These are phyloP conservation scores for Trichophyton rubrum DNA, from an alignment of 2,329 filamentous ascomycete genomes.

Conservation along the genomic window DNA sequence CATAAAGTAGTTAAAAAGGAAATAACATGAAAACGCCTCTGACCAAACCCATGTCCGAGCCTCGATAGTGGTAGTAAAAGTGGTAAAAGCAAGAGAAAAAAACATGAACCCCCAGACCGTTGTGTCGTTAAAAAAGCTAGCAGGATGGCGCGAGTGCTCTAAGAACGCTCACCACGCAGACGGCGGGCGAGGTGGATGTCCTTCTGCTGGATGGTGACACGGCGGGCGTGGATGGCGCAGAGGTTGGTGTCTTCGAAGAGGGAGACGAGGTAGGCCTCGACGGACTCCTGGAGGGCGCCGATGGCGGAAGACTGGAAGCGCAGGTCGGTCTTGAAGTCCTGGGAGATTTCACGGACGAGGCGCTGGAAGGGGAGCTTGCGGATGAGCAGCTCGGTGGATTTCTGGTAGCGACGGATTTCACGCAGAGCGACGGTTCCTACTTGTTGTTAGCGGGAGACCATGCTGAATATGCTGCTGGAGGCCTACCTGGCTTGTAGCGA, in stretches of 20 bases:
- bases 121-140: constrained; percentile 5
- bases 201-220: constrained; percentile 89
- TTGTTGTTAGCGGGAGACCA: constrained; percentile 20
- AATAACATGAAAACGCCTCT: constrained; percentile 12
- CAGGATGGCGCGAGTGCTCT: constrained; percentile 22
- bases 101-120: constrained; percentile 4
- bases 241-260: constrained; percentile 98
- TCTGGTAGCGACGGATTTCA: constrained; percentile 98
- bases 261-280: constrained; percentile 96
- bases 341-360: constrained; percentile 90
- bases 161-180: constrained; percentile 87
- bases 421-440: constrained; percentile 80
- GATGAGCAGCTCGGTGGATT: constrained; percentile 90
- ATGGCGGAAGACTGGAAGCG: constrained; percentile 98
- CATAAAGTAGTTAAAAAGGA: not conserved
- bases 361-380: constrained; percentile 97
- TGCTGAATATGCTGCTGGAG: too few species aligned
- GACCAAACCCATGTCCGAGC: constrained; percentile 10
- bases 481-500: constrained; percentile 73
- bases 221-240: constrained; percentile 98
- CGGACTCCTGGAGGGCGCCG: constrained; percentile 92
- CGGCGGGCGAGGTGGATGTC: constrained; percentile 94
- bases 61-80: not conserved
- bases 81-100: not conserved
- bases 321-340: constrained; percentile 89